Evolutionary conservation across 495 filamentous ascomycete species (phyloP), one percentile per base, ranked within the genome.

Genomic region (Astrocystis sublimbata): DNA sequence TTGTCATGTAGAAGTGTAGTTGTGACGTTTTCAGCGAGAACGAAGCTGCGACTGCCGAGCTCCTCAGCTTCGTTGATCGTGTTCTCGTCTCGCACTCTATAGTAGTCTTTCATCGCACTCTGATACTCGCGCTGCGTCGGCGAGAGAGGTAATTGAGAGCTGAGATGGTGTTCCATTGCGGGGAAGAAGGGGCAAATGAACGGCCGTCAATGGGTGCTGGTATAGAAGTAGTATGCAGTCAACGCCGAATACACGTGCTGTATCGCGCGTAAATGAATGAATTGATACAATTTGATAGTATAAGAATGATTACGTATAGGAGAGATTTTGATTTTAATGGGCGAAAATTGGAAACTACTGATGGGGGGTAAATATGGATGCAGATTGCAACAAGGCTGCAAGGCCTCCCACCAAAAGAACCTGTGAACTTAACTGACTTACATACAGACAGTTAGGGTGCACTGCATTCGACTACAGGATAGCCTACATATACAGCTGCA

Each of bases 101-200:
- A 54, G 26, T 54, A 54, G 33, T 23, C 36, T 21, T 54, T 31
- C 9, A 54, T 54, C 1, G 51, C 51, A 12, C 31, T 38, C 17
- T 54, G 51, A 38, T 54, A 54, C 21, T 54, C 51, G 51, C 21
- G 24, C 13, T 54, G 51, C n/a, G 51, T 26, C 33, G 51, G 33
- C 2, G 51, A 40, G 12, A 21, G 51, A 10, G 30, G 49, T 19
- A 12, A 15, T 38, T 21, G 35, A 33, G 51, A 21, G 40, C 23
- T 7, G 8, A 26, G 19, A 24, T 15, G 21, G 33, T 17, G 21
- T 13, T 54, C 51, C 51, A 54, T 54, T 38, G 51, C 33, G 51
- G 51, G 51, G 51, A 24, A 17, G 30, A 17, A 54, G 24, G 4
- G 6, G n/a, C 15, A 38, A n/a, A 30, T 38, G 51, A 54, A 21